Evolutionary conservation across 2,329 filamentous ascomycete species (phyloP), one percentile per base, ranked within the genome.

Genomic region (Cytospora chrysosperma): DNA sequence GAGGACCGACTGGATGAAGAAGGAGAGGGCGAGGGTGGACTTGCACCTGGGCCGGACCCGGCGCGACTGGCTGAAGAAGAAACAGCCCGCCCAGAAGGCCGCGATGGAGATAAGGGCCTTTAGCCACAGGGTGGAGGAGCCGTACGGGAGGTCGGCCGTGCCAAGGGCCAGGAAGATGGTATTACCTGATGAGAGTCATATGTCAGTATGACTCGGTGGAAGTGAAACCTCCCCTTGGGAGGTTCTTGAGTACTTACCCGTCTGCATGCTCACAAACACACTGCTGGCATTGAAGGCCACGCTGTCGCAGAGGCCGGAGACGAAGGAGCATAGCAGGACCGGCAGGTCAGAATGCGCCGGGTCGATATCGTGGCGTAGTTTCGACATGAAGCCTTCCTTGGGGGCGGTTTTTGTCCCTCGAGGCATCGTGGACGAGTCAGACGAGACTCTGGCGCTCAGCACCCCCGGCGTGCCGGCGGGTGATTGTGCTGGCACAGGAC

Each of bases 121-220:
- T 13, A 70, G 65, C 68, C 69, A 71, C 43, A 81, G 83, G 61
- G 77, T 77, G 4, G 82, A 82, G 63, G 83, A 75, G 63, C 75
- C 76, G 24, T 76, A 71, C 3, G 82, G 84, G 54, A 85, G 82
- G 32, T 74, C 73, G 3, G 84, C 80, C 15, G 83, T 81, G 61
- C 84, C 85, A 26, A 88, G 81, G 21, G 82, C 85, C 47, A 88
- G 78, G 74, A 88, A 87, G 68, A 88, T 82, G 12, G 85, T 88
- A 73, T 88, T 88, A 47, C 85, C 85, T 75, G 49, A 15, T 75
- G 49, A 15, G 21, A 19, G 27, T 17, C 4, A 53, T 49, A 21
- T 17, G 56, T 50, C 5, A 50, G 61, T n/a, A 15, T n/a, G 24
- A 8, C 26, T 8, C 12, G 4, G 43, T 15, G 28, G 34, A 19